These are phyloP conservation scores for Zygoascus flipseniorum DNA, from an alignment of 805 yeast genomes.

Conservation along the genomic window DNA sequence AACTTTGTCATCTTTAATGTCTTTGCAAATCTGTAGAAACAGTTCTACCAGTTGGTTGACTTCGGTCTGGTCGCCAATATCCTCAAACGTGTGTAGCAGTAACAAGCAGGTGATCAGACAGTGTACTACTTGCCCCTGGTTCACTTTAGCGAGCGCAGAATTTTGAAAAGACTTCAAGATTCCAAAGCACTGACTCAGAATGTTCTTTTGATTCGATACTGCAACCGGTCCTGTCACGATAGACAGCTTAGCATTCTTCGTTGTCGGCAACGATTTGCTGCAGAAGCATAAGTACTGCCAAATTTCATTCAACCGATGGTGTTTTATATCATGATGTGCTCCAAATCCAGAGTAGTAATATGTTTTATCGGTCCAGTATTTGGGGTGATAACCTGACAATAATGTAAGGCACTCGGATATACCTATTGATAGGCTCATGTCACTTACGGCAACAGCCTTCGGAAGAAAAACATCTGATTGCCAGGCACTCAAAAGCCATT, in stretches of 20 bases:
- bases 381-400: neutral
- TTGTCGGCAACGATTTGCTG: no score
- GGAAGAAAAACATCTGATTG: neutral
- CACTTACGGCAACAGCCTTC: neutral
- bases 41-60: neutral
- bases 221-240: neutral
- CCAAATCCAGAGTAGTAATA: neutral
- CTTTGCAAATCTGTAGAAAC: neutral
- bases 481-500: conserved; percentile 2
- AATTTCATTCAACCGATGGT: neutral
- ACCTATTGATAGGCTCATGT: neutral
- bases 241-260: neutral
- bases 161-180: neutral
- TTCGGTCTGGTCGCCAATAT: neutral
- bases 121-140: neutral
- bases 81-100: neutral
- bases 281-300: neutral
- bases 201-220: neutral
- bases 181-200: neutral
- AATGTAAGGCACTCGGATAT: neutral
- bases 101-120: neutral
- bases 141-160: neutral
- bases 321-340: neutral
- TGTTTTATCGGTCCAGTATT: neutral
- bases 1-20: neutral